Evolutionary conservation across 805 yeast species (phyloP).

Genomic region (Nakazawaea pomicola): DNA sequence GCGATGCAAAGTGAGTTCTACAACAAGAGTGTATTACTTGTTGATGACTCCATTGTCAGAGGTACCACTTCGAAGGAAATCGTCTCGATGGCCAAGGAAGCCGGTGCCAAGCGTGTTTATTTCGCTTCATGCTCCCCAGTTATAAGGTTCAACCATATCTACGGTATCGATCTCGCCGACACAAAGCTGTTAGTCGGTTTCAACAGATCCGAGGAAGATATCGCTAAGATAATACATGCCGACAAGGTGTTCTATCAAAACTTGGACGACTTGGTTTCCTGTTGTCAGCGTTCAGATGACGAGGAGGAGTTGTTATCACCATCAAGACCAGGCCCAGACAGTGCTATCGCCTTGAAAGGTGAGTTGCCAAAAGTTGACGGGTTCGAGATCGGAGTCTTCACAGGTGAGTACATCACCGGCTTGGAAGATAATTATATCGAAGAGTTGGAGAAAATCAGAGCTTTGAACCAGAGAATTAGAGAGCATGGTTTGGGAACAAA

Average conservation of each 20-base stretch:
- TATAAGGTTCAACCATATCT: slow-evolving; percentile 92
- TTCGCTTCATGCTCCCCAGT: slow-evolving; percentile 98
- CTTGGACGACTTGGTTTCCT: slow-evolving; percentile 73
- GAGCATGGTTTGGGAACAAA: slow-evolving; percentile 36
- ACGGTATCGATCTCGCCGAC: slow-evolving; percentile 97
- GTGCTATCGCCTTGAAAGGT: slow-evolving; percentile 14
- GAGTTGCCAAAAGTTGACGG: slow-evolving; percentile 37
- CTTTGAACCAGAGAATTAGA: slow-evolving; percentile 58
- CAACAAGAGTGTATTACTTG: slow-evolving; percentile 79
- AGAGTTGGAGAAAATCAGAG: slow-evolving; percentile 79
- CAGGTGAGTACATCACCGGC: slow-evolving; percentile 94
- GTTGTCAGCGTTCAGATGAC: slow-evolving; percentile 44
- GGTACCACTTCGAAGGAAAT: slow-evolving; percentile 97
- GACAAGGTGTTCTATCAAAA: slow-evolving; percentile 88
- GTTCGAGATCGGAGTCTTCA: slow-evolving; percentile 96
- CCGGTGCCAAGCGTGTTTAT: slow-evolving; percentile 93
- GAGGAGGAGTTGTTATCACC: neutral
- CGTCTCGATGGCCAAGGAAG: slow-evolving; percentile 97
- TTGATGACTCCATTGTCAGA: slow-evolving; percentile 95
- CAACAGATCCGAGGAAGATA: slow-evolving; percentile 66
- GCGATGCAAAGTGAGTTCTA: slow-evolving; percentile 94
- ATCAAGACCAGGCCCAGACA: slow-evolving; percentile 16
- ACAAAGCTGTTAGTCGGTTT: slow-evolving; percentile 90
- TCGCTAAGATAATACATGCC: slow-evolving; percentile 78
- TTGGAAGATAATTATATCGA: slow-evolving; percentile 76